Evolutionary conservation across 108 stramenopile genomes (phyloP).

Genomic region (Cyclotella cryptica): DNA sequence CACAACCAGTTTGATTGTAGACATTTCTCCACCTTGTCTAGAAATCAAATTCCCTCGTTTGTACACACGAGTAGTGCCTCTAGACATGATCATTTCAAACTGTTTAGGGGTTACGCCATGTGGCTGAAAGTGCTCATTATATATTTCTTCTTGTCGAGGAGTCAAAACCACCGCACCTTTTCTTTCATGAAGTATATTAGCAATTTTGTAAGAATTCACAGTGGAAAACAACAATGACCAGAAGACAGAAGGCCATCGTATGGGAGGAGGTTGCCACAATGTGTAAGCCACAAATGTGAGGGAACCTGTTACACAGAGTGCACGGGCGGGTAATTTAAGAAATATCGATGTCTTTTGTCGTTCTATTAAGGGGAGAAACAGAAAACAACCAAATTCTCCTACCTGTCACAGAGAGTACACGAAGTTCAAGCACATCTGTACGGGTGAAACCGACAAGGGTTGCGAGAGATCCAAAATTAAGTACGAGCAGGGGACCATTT

Average conservation of each 20-base stretch:
- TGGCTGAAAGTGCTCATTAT: conserved; percentile 74
- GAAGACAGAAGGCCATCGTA: conserved; percentile 49
- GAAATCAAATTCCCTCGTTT: conserved; percentile 57
- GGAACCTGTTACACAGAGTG: conserved; percentile 62
- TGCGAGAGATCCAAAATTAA: conserved; percentile 79
- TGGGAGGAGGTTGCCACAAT: conserved; percentile 50
- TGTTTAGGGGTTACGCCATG: conserved; percentile 88
- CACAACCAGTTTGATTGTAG: conserved; percentile 69
- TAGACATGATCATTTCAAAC: conserved; percentile 63
- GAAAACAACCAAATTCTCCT: too few species aligned
- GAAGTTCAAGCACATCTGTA: conserved; percentile 86
- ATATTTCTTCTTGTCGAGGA: conserved; percentile 63
- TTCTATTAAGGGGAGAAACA: too few species aligned
- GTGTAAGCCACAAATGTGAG: conserved; percentile 58
- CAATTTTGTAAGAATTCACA: conserved; percentile 72
- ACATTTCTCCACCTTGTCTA: conserved; percentile 57
- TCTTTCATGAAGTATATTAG: conserved; percentile 71
- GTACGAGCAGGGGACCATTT: conserved; percentile 65
- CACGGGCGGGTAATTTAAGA: conserved; percentile 14
- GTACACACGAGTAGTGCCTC: conserved; percentile 45
- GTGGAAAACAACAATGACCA: conserved; percentile 75
- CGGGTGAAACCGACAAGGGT: conserved; percentile 78
- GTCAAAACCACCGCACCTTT: conserved; percentile 61
- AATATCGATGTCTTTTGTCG: too few species aligned
- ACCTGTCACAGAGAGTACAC: conserved; percentile 50